Base-by-base conservation (phyloP, 805 yeast genomes). In the Priceomyces medius region DNA sequence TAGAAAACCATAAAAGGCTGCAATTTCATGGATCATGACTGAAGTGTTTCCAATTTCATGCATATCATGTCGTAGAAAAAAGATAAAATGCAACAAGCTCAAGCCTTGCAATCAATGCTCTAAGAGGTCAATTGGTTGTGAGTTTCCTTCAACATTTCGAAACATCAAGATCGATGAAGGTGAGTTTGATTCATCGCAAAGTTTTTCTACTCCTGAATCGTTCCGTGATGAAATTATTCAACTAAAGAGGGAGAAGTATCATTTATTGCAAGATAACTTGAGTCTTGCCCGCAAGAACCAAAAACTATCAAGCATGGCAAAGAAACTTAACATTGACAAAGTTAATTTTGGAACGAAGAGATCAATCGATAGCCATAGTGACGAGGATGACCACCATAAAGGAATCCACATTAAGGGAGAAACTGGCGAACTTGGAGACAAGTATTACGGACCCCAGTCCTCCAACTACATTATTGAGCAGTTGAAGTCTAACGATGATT, bases 401-500 rank as follows among this genome's bases (percentile, higher is more conserved):
- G 29, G 34, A 6, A 46, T 61, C 23, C 35, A 38, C 3, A 61
- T 66, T 9, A 42, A 58, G 6, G 72, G 72, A 3, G 72, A 66
- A 46, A 64, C 70, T 17, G 55, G 67, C 19, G 73, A 68, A 46
- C 40, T 49, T 13, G 73, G 72, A 24, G 66, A 63, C 21, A 73
- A 72, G 42, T 76, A 70, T 47, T 76, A 73, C 49, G 80, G 80
- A 0, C 80, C 81, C 1, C 74, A 68, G 44, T 72, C 77, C n/a
- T 64, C 74, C 5, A 56, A 60, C 31, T 74, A 60, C 49, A 75
- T 76, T 80, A 66, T 74, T 28, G 68, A 69, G 26, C 53, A 65
- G 2, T 58, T 67, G 35, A 55, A 54, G 38, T 36, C 38, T 24
- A 34, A 27, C 3, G 28, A 17, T 7, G 34, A 24, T 3, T 20